Evolutionary conservation across 2,329 filamentous ascomycete genomes (phyloP), one percentile per base, ranked within the genome.

Genomic region (Pezicula rhizophila): DNA sequence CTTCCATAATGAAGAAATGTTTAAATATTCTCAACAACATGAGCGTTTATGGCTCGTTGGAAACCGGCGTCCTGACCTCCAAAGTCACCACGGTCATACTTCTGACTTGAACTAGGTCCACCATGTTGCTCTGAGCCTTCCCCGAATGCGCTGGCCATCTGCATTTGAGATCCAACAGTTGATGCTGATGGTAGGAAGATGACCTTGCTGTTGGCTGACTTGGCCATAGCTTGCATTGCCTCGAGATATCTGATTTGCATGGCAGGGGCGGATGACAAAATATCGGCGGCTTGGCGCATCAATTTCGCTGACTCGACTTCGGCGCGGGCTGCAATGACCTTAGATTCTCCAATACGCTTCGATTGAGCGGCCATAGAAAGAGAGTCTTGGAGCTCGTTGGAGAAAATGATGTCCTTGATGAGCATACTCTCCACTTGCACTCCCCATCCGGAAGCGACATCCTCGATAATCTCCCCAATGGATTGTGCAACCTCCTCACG

Each of bases 221-320:
- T 97, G 61, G 93, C 93, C 92, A 99, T 99, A 38, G 89, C 81
- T 68, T 97, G 93, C 92, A 97, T 97, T 4, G 93, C 91, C 73
- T 99, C 93, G 58, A 99, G 85, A 69, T 97, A 97, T 57, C 91
- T 78, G 73, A 96, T 96, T 73, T 96, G 91, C 93, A 99, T 99
- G 59, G 93, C 93, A 2, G 93, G 93, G 0, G 92, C 92, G 14
- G 83, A 89, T 54, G 82, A 88, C 44, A 99, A 71, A 59, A 97
- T 96, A 66, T 99, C 92, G 67, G 93, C 93, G 34, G 93, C 92
- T 72, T 93, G 83, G 62, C 85, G 80, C 87, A 89, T 95, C 65
- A 97, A 76, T 71, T 96, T 96, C 70, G 93, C 92, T 46, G 85
- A 84, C 72, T 99, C 93, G 65, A 99, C 93, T 74, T 99, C 93